Percentiles rank a stretch among this genome's conserved stretches.
Conservation (phyloP, 2,329 filamentous ascomycete genomes). For the Colletotrichum endophyticum region DNA sequence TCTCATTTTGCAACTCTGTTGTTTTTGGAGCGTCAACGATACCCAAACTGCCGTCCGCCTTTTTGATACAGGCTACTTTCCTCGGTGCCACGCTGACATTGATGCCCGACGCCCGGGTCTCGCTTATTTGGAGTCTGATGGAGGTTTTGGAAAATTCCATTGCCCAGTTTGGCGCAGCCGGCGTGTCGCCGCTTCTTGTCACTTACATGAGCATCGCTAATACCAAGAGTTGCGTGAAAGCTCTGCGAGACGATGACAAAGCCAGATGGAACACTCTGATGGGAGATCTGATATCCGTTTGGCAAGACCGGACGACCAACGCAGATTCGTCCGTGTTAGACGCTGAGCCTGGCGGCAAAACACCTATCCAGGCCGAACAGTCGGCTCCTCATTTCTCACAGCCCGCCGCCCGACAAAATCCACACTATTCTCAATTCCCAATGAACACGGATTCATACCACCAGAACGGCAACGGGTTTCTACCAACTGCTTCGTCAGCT, state of each 20-base stretch:
- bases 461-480: not conserved
- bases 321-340: slow-evolving; percentile 11
- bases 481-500: slow-evolving; percentile 10
- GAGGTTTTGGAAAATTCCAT: slow-evolving; percentile 35
- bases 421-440: not conserved
- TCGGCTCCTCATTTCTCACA: not conserved
- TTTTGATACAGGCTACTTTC: slow-evolving; percentile 41
- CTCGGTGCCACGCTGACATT: slow-evolving; percentile 39
- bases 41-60: slow-evolving; percentile 38
- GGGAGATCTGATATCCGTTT: slow-evolving; percentile 29
- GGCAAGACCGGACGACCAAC: slow-evolving; percentile 23
- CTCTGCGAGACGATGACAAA: slow-evolving; percentile 37
- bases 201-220: slow-evolving; percentile 39
- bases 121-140: slow-evolving; percentile 39
- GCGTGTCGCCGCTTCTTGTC: slow-evolving; percentile 38
- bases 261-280: slow-evolving; percentile 33
- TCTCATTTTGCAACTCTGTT: slow-evolving; percentile 43
- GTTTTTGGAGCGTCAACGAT: slow-evolving; percentile 36
- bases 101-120: slow-evolving; percentile 34
- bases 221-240: slow-evolving; percentile 32
- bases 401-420: not conserved
- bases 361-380: not conserved
- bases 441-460: slow-evolving; percentile 11
- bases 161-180: slow-evolving; percentile 34
- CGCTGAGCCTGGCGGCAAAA: slow-evolving; percentile 24